Conservation (phyloP, 768 basidiomycete genomes). For the Mycena galopus region DNA sequence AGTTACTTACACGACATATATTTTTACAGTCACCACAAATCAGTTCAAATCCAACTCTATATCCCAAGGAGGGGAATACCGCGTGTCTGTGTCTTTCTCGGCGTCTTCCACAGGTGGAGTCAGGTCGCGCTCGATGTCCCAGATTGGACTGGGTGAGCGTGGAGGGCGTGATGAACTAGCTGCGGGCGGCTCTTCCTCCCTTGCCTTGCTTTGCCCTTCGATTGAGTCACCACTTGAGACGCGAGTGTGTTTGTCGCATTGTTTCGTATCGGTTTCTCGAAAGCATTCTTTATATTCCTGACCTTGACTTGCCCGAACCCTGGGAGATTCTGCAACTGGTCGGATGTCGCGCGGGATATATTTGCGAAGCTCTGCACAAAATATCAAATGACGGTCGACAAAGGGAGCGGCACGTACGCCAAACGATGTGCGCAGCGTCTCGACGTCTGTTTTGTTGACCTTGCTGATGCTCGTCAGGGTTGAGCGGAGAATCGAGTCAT, state of each 20-base stretch:
- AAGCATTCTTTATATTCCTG: slow-evolving; percentile 89
- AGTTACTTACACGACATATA: slow-evolving; percentile 29
- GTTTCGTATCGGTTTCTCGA: slow-evolving; percentile 89
- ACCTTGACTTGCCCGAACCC: slow-evolving; percentile 97
- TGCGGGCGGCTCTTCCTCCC: slow-evolving; percentile 8
- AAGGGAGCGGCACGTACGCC: slow-evolving; percentile 72
- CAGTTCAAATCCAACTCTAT: slow-evolving; percentile 64
- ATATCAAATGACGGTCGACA: background rate
- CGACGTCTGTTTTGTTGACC: slow-evolving; percentile 98
- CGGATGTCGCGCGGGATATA: slow-evolving; percentile 79
- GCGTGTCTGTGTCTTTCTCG: slow-evolving; percentile 26
- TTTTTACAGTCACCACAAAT: slow-evolving; percentile 17
- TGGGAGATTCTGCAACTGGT: slow-evolving; percentile 85
- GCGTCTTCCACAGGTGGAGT: slow-evolving; percentile 38
- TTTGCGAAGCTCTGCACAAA: slow-evolving; percentile 82
- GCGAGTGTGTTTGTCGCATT: slow-evolving; percentile 65
- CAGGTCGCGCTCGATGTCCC: slow-evolving; percentile 81
- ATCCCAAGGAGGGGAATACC: slow-evolving; percentile 47
- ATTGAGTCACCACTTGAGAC: slow-evolving; percentile 46
- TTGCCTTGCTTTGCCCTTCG: slow-evolving; percentile 42
- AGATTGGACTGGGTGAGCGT: slow-evolving; percentile 69
- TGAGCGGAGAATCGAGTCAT: slow-evolving; percentile 82
- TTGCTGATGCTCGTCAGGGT: slow-evolving; percentile 91
- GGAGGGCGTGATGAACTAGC: slow-evolving; percentile 28
- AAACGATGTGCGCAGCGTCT: slow-evolving; percentile 91